Percentiles rank a stretch among this genome's conserved stretches.
phyloP scores from a whole-genome alignment of 352 stramenopile species.

The Globisporangium splendens region DNA sequence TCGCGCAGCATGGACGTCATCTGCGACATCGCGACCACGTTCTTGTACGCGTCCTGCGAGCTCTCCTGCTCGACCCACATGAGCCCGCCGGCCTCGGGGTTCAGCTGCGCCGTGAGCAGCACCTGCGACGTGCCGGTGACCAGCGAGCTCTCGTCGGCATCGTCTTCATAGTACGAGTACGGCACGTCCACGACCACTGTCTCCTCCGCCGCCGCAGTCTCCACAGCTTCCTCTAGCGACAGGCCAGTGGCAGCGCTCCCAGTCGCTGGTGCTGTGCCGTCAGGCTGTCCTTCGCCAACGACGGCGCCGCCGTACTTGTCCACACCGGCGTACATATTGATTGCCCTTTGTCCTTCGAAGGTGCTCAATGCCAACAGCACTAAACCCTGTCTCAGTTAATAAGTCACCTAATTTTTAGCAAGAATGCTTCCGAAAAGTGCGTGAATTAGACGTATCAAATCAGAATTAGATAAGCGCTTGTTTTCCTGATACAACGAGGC shows the following conservation, averaged over 20 bases:
- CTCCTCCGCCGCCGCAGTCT: conserved; percentile 74
- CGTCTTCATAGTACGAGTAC: conserved; percentile 75
- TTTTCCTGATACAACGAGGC: too few species aligned
- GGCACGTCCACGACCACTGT: conserved; percentile 79
- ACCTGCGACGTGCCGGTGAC: conserved; percentile 66
- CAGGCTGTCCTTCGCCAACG: conserved; percentile 57
- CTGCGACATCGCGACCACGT: conserved; percentile 82
- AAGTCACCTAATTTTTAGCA: too few species aligned
- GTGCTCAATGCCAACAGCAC: too few species aligned
- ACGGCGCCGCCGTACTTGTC: conserved; percentile 81
- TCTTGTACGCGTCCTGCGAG: conserved; percentile 65
- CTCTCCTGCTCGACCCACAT: conserved; percentile 80
- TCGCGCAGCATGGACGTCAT: conserved; percentile 89
- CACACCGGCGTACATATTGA: conserved; percentile 81
- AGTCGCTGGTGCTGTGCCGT: conserved; percentile 17
- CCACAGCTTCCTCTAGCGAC: conserved; percentile 70
- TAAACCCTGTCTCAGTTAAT: too few species aligned
- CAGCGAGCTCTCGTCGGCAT: conserved; percentile 47
- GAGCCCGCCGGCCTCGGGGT: conserved; percentile 62
- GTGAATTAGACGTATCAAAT: too few species aligned
- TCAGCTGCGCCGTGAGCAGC: conserved; percentile 66
- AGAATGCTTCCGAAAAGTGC: too few species aligned
- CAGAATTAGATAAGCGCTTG: too few species aligned
- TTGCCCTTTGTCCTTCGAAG: not conserved
- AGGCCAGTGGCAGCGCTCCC: conserved; percentile 23